These are phyloP conservation scores for Candida berthetii DNA, from an alignment of 805 yeast genomes.

Conservation along the genomic window DNA sequence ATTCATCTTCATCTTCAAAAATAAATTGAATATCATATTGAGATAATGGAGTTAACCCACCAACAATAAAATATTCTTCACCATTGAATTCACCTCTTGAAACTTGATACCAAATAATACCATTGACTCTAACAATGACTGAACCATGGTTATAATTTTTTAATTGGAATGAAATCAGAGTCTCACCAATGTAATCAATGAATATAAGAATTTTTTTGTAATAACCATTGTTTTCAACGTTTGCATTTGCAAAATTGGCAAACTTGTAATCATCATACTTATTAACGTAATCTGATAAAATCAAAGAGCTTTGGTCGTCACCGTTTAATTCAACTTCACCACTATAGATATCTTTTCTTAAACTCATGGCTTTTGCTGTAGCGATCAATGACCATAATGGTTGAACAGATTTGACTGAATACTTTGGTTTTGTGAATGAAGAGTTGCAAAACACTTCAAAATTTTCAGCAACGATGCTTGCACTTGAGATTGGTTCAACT, in stretches of 20 bases:
- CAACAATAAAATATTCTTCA: slow-evolving; percentile 48
- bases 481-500: slow-evolving; percentile 10
- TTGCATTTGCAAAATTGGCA: slow-evolving; percentile 21
- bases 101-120: slow-evolving; percentile 64
- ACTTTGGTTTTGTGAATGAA: slow-evolving; percentile 12
- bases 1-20: slow-evolving; percentile 22
- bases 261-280: slow-evolving; percentile 22
- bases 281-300: slow-evolving; percentile 15
- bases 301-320: slow-evolving; percentile 13
- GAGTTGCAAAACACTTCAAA: slow-evolving; percentile 16
- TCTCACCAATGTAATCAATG: slow-evolving; percentile 45
- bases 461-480: slow-evolving; percentile 19
- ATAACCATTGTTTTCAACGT: slow-evolving; percentile 31
- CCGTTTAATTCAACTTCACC: slow-evolving; percentile 24
- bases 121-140: slow-evolving; percentile 48
- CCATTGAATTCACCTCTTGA: slow-evolving; percentile 41
- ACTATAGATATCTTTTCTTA: slow-evolving; percentile 36
- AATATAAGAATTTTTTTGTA: slow-evolving; percentile 30
- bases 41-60: slow-evolving; percentile 59
- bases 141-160: slow-evolving; percentile 36
- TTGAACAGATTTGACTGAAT: slow-evolving; percentile 23
- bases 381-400: slow-evolving; percentile 50
- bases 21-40: slow-evolving; percentile 52
- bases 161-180: slow-evolving; percentile 44
- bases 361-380: slow-evolving; percentile 43